Evolutionary conservation across 176 grass and related monocot genomes (phyloP).

Genomic region (Guadua angustifolia): DNA sequence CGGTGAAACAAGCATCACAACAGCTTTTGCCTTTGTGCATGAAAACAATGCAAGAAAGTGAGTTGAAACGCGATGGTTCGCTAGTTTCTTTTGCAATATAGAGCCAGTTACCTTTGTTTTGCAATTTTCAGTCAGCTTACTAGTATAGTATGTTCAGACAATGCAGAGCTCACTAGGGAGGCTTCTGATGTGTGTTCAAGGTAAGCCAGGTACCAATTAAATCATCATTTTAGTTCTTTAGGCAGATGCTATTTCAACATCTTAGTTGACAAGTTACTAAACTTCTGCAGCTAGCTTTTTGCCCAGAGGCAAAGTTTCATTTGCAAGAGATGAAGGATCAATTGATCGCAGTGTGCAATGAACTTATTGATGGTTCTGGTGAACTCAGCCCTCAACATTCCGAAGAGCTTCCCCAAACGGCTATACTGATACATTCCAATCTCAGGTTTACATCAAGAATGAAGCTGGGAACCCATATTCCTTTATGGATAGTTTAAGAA

Average conservation of each 20-base stretch:
- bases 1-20: slow-evolving; percentile 85
- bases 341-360: slow-evolving; percentile 67
- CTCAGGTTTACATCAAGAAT: too few relatives aligned
- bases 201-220: slow-evolving; percentile 53
- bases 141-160: slow-evolving; percentile 63
- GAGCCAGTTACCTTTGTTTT: neutral
- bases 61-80: slow-evolving; percentile 29
- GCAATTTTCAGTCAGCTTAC: slow-evolving; percentile 11
- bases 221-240: too few relatives aligned
- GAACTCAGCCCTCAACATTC: slow-evolving; percentile 59
- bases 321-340: slow-evolving; percentile 84
- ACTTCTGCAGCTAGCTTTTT: slow-evolving; percentile 71
- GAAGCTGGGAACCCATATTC: too few relatives aligned
- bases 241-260: slow-evolving; percentile 25
- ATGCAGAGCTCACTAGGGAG: slow-evolving; percentile 73
- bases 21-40: slow-evolving; percentile 76
- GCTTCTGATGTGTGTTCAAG: slow-evolving; percentile 65
- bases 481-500: too few relatives aligned
- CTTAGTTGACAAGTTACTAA: slow-evolving; percentile 37
- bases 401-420: slow-evolving; percentile 72
- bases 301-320: slow-evolving; percentile 62
- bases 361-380: slow-evolving; percentile 80
- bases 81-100: neutral
- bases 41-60: slow-evolving; percentile 95
- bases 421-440: too few relatives aligned